Evolutionary conservation across 306 rosid genomes (phyloP), one percentile per base, ranked within the genome.

Genomic region (Trifolium repens): DNA sequence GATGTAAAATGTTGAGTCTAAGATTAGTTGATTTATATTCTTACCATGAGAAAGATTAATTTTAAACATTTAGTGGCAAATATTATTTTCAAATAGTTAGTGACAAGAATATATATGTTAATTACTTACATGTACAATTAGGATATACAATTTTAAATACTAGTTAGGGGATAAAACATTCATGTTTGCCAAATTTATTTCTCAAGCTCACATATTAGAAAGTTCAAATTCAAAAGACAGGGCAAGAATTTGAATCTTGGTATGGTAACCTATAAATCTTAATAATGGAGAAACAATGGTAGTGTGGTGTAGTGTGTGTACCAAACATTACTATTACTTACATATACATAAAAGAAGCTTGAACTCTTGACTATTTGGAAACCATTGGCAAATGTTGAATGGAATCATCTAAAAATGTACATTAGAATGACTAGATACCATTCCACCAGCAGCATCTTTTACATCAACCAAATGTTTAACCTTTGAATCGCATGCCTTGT

Each of bases 331-430:
- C 53, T 7, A 0, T 52, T 52, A 16, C 11, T 13, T 5, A 4
- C 5, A 39, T 8, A 13, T 57, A 53, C 73, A 43, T 24, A 46
- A 67, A 77, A 47, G 78, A 55, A 68, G 71, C 17, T 72, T 73
- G 78, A 34, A 64, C 42, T 73, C 17, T 63, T 61, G 13, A n/a
- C n/a, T 84, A 80, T 78, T 82, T 72, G 27, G 22, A 84, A 79
- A 78, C 80, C 80, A 79, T 55, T 24, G 82, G 82, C 58, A 76
- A 79, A 67, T 67, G 65, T 79, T 78, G 75, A 75, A 13, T 4
- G 78, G 84, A 82, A 79, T 79, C 78, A 59, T 60, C 55, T 47
- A 24, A 1, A 67, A 80, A 74, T 39, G 81, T 5, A 76, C 8
- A 61, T 64, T 49, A 24, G 59, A 55, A 52, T 34, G 79, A 75